Conservation (phyloP, 768 basidiomycete species). For the Atractiella rhizophila region DNA sequence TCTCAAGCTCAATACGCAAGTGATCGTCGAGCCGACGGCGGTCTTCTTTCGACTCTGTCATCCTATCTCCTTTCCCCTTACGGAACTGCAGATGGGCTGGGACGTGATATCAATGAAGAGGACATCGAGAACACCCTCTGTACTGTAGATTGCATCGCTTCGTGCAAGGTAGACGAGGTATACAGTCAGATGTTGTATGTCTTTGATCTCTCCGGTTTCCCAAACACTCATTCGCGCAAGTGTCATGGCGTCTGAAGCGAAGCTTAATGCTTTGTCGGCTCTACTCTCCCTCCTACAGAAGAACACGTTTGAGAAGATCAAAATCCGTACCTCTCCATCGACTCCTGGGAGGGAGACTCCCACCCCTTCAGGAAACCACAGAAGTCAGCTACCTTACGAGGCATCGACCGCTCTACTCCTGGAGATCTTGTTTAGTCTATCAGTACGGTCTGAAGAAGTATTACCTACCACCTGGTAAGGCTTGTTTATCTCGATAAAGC, state of each 20-base stretch:
- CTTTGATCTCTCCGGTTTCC: neutral
- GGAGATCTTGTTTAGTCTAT: conserved; percentile 80
- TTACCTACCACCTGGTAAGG: conserved; percentile 72
- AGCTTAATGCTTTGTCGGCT: conserved; percentile 60
- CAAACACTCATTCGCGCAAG: conserved; percentile 50
- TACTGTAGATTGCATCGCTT: conserved; percentile 79
- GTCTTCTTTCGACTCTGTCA: conserved; percentile 71
- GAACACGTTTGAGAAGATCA: conserved; percentile 43
- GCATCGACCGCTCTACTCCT: conserved; percentile 82
- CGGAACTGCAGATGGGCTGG: conserved; percentile 27
- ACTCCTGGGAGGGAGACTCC: conserved; percentile 2
- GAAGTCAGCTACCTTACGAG: conserved; percentile 52
- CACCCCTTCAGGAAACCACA: neutral
- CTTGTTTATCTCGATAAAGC: neutral
- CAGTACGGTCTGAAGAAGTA: conserved; percentile 44
- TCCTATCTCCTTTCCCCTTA: conserved; percentile 95
- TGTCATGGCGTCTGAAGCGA: conserved; percentile 57
- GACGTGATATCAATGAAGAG: conserved; percentile 32
- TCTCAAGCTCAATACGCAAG: conserved; percentile 18
- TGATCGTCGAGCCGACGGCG: conserved; percentile 48
- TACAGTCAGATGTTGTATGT: conserved; percentile 77
- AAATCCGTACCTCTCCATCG: neutral
- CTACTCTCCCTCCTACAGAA: conserved; percentile 76
- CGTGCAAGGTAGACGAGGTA: conserved; percentile 77
- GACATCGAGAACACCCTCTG: conserved; percentile 86